A percentile compares a stretch with the other conserved stretches of the same genome.
phyloP scores from a whole-genome alignment of 345 rosid genomes.

The Populus tremula region DNA sequence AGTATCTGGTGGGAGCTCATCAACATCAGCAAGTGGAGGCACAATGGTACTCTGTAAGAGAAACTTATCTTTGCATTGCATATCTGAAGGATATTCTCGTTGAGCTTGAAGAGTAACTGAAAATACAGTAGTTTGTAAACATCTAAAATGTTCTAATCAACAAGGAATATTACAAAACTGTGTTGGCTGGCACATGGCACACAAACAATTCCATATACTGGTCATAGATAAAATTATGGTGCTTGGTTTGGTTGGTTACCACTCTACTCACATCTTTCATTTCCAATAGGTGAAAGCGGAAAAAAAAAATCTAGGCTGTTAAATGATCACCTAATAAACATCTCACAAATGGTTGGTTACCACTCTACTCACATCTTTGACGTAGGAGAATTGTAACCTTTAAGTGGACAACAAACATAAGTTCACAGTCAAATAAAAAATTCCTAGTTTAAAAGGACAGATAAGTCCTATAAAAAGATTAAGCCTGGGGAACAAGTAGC shows the following conservation, averaged over 20 bases:
- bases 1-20: conserved; percentile 79
- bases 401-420: not conserved
- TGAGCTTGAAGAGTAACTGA: conserved; percentile 95
- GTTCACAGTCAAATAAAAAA: not conserved
- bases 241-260: not conserved
- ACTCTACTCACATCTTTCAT: not conserved
- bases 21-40: conserved; percentile 68
- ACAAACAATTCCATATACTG: not conserved
- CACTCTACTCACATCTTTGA: not conserved
- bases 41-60: conserved; percentile 85
- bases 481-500: conserved; percentile 9
- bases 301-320: not conserved
- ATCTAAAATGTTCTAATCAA: not conserved
- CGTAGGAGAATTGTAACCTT: not conserved
- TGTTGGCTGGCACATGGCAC: conserved; percentile 1
- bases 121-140: conserved; percentile 12
- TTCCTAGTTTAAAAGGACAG: not conserved
- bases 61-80: conserved; percentile 98
- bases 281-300: not conserved
- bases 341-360: not conserved
- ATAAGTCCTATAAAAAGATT: not conserved
- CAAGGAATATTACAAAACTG: not conserved
- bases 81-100: conserved; percentile 65
- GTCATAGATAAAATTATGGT: not conserved
- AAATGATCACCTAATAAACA: not conserved